Conservation (phyloP, 495 filamentous ascomycete genomes). For the Xylaria acuta region DNA sequence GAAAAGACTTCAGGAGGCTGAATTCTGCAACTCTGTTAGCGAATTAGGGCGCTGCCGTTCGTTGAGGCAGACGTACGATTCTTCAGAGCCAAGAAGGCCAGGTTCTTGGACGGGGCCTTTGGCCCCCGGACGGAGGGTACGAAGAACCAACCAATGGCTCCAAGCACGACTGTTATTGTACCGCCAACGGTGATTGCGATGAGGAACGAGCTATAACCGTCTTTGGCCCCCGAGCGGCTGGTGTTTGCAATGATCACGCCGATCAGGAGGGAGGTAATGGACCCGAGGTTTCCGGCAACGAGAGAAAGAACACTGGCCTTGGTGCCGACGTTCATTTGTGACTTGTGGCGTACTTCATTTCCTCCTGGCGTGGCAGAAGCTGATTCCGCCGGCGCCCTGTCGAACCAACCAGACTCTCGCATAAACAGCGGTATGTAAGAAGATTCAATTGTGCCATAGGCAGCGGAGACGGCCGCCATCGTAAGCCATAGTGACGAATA, state of each 20-base stretch:
- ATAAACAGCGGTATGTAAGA: slow-evolving; percentile 40
- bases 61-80: slow-evolving; percentile 24
- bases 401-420: slow-evolving; percentile 35
- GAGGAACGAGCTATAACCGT: slow-evolving; percentile 34
- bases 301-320: slow-evolving; percentile 34
- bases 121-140: slow-evolving; percentile 29
- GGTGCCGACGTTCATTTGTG: slow-evolving; percentile 28
- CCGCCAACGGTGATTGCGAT: slow-evolving; percentile 35
- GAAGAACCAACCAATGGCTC: slow-evolving; percentile 30
- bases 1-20: slow-evolving; percentile 25
- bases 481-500: slow-evolving; percentile 27
- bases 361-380: not conserved
- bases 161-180: slow-evolving; percentile 32
- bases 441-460: slow-evolving; percentile 33
- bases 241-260: slow-evolving; percentile 36
- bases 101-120: slow-evolving; percentile 25
- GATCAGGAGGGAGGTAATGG: slow-evolving; percentile 31
- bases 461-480: slow-evolving; percentile 30
- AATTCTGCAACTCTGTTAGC: slow-evolving; percentile 26
- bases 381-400: not conserved
- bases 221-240: slow-evolving; percentile 26
- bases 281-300: slow-evolving; percentile 34
- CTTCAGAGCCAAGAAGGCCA: slow-evolving; percentile 31
- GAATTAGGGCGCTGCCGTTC: not conserved
- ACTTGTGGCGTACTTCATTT: slow-evolving; percentile 21